Base-by-base conservation (phyloP, 495 filamentous ascomycete genomes). In the Penicillium dipodomyicola region DNA sequence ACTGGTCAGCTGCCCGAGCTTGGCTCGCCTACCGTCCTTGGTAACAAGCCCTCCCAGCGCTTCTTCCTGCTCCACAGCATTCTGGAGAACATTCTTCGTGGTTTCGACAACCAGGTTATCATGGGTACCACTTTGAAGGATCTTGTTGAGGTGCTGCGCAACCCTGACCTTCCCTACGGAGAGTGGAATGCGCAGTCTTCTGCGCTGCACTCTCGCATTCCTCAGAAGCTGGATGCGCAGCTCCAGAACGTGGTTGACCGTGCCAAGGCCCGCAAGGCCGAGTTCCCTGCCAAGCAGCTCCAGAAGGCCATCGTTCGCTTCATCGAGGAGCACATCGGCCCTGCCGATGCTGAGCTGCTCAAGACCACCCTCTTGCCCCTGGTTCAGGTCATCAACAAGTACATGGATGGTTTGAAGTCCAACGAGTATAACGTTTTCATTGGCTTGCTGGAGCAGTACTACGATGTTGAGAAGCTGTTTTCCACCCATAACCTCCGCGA, bases 91-190 rank as follows among this genome's bases (percentile, higher is more conserved):
- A 97, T 97, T 59, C 82, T 99, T 47, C 80, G 87, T 66, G 94
- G 94, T 47, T 99, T 87, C 71, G 94, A 99, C 72, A 99, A 99
- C 80, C 91, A 96, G 68, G 87, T 97, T 50, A 91, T 97, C 72
- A 96, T 99, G 95, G 80, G 82, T 35, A 72, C 82, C 54, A 94
- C 91, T 8, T 79, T 99, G 35, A 93, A 92, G 77, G 90, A 94
- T 62, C 81, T 99, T 30, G 84, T 96, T 20, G 85, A 91, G 47
- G 93, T 99, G 5, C 84, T 99, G 14, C 89, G 92, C 25, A 84
- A 95, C 68, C 85, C 86, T 7, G 90, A 96, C 55, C 84, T 99
- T 54, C 94, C 94, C 1, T 99, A 96, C 73, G 89, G 92, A 72
- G 91, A 99, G 74, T 99, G 92, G 88, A 87, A 87, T 56, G 87